Evolutionary conservation across 2,329 filamentous ascomycete species (phyloP).

Genomic region (Leptographium radiaticola): DNA sequence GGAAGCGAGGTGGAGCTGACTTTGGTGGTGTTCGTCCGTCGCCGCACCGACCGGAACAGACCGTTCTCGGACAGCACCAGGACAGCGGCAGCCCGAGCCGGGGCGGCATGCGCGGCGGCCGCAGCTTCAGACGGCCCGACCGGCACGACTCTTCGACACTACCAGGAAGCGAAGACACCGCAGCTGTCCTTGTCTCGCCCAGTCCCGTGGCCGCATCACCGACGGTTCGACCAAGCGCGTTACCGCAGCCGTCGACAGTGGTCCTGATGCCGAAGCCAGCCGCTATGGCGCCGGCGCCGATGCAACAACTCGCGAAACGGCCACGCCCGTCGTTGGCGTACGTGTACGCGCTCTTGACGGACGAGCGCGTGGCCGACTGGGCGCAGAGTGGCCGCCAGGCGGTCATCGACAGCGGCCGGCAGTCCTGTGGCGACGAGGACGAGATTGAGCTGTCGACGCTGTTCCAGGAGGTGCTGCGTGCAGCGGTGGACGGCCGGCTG

Average conservation of each 20-base stretch:
- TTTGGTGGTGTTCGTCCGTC: constrained; percentile 38
- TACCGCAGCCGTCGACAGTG: neutral
- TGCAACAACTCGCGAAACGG: constrained; percentile 12
- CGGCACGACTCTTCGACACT: constrained; percentile 38
- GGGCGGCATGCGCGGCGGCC: constrained; percentile 30
- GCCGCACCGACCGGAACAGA: constrained; percentile 49
- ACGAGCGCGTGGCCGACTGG: constrained; percentile 58
- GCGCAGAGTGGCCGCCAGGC: constrained; percentile 46
- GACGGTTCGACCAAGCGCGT: neutral
- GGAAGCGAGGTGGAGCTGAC: constrained; percentile 42
- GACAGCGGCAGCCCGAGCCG: constrained; percentile 16
- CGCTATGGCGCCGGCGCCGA: neutral
- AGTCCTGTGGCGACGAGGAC: constrained; percentile 56
- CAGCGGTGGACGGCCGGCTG: constrained; percentile 57
- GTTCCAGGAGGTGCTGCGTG: constrained; percentile 74
- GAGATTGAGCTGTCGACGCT: constrained; percentile 54
- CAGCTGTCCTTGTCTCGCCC: neutral
- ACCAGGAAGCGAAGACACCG: constrained; percentile 10
- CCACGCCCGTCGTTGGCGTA: constrained; percentile 28
- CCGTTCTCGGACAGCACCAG: constrained; percentile 40
- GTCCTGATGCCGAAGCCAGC: neutral
- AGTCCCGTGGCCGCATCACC: neutral
- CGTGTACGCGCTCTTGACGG: constrained; percentile 64
- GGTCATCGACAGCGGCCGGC: constrained; percentile 50
- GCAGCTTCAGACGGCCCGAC: constrained; percentile 27